Percentiles rank a stretch among this genome's conserved stretches.
Conservation (phyloP, 2,329 filamentous ascomycete species). For the Pseudocercospora cruenta region DNA sequence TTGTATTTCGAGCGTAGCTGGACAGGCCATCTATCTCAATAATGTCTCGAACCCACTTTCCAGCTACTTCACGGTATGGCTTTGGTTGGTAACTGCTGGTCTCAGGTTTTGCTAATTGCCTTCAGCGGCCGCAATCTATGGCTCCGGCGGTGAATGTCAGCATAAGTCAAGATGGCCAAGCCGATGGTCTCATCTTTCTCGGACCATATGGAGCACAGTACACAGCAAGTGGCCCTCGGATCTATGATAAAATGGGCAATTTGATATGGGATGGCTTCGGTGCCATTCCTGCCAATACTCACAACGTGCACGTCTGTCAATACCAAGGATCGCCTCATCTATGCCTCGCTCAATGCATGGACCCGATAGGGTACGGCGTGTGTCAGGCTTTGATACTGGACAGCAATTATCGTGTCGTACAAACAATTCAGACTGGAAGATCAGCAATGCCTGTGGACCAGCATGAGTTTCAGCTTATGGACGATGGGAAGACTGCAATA, state of each 20-base stretch:
- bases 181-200: slow-evolving; percentile 31
- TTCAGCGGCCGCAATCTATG: slow-evolving; percentile 30
- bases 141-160: slow-evolving; percentile 32
- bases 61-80: slow-evolving; percentile 10
- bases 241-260: slow-evolving; percentile 35
- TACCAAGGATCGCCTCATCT: slow-evolving; percentile 50
- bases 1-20: not conserved
- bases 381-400: slow-evolving; percentile 53
- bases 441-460: slow-evolving; percentile 12
- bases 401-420: slow-evolving; percentile 48
- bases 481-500: not conserved
- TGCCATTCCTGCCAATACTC: slow-evolving; percentile 43
- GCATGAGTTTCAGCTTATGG: slow-evolving; percentile 6
- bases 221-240: slow-evolving; percentile 28
- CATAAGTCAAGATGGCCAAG: slow-evolving; percentile 22
- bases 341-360: slow-evolving; percentile 49
- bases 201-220: slow-evolving; percentile 26
- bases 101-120: not conserved
- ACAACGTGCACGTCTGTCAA: slow-evolving; percentile 49
- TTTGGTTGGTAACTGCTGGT: not conserved
- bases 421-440: slow-evolving; percentile 40
- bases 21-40: slow-evolving; percentile 3
- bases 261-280: slow-evolving; percentile 45
- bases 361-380: slow-evolving; percentile 45
- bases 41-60: slow-evolving; percentile 5